A percentile compares a stretch with the other conserved stretches of the same genome.
Conservation (phyloP, 768 basidiomycete species). For the Lactarius deliciosus region DNA sequence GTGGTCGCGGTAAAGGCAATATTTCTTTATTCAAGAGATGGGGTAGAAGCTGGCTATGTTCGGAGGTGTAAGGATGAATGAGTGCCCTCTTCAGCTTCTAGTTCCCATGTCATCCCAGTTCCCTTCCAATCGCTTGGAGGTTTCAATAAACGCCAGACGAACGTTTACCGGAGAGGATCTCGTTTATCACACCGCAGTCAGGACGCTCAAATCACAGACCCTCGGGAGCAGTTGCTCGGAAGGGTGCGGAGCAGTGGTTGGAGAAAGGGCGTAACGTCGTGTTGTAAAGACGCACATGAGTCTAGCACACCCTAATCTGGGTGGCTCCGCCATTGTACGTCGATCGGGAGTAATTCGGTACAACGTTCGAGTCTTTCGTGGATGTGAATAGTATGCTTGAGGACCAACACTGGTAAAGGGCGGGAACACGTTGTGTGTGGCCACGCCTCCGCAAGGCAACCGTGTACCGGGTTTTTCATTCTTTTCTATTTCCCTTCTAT, state of each 20-base stretch:
- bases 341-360: conserved; percentile 42
- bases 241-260: conserved; percentile 71
- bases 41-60: background rate
- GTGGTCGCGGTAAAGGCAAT: background rate
- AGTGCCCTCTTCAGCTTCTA: conserved; percentile 41
- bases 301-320: conserved; percentile 64
- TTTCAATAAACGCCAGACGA: conserved; percentile 54
- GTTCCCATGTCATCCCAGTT: conserved; percentile 79
- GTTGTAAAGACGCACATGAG: conserved; percentile 41
- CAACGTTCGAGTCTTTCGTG: conserved; percentile 66
- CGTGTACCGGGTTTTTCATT: conserved; percentile 14
- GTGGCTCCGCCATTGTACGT: conserved; percentile 45
- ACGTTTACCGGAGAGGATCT: conserved; percentile 39
- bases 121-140: conserved; percentile 57
- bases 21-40: background rate
- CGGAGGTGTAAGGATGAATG: background rate
- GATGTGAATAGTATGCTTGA: conserved; percentile 47
- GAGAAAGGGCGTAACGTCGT: conserved; percentile 53
- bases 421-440: conserved; percentile 6
- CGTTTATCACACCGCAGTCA: conserved; percentile 39
- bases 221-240: conserved; percentile 40
- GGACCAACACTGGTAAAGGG: background rate
- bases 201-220: conserved; percentile 72
- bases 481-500: conserved; percentile 15
- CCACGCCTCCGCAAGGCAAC: conserved; percentile 27